Base-by-base conservation (phyloP, 2,329 filamentous ascomycete species). In the Fusarium domesticum region DNA sequence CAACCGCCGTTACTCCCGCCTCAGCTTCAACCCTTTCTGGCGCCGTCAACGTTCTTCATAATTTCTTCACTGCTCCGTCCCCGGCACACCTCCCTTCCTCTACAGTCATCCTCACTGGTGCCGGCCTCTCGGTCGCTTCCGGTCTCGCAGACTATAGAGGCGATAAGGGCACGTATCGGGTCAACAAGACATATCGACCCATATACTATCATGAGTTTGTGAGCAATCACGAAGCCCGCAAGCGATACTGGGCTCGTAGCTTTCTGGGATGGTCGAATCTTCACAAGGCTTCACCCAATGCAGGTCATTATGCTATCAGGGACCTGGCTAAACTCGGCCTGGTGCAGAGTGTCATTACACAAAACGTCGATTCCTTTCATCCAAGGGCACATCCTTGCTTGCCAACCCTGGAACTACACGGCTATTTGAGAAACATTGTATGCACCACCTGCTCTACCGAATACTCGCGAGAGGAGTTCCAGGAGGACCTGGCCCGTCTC, bases 311-410 rank as follows among this genome's bases (percentile, higher is more conserved):
- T 63, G 89, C 91, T 2, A 79, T 97, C 44, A 76, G 80, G 40
- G 77, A 85, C 51, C 72, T 97, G 28, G 87, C 81, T 3, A 68
- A 77, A 5, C 71, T 93, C 54, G 91, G 90, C 3, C 69, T 90
- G 38, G 73, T 96, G 33, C 79, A 77, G 45, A 81, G 74, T 41
- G 87, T 96, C 47, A 83, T 98, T 56, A 97, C 93, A 32, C 93
- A 98, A 65, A 97, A 97, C 63, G 93, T 98, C 39, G 93, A 98
- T 69, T 96, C 90, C 3, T 95, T 98, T 64, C 93, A 98, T 67
- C 74, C 78, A 3, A 70, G 71, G 47, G 86, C 89, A 1, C 91
- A 96, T 65, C 88, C 90, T 0, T 63, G 74, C 8, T 69, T 91
- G 34, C 77, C 81, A 6, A 93, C 88, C 8, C 72, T 95, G 35